phyloP scores from a whole-genome alignment of 1,139 yeast species.

The Geotrichum siamense region DNA sequence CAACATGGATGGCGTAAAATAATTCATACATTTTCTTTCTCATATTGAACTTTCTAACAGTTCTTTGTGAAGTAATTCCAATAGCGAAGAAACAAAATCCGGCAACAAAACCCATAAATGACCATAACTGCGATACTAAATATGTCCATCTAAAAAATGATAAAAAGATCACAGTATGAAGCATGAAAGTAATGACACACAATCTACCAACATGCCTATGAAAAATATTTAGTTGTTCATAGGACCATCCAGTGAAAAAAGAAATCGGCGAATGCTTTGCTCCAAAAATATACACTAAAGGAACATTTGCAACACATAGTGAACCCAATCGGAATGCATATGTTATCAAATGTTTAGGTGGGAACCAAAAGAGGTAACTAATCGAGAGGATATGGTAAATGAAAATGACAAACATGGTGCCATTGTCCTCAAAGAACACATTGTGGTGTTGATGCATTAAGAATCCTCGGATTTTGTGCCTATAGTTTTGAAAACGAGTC shows the following conservation, averaged over 20 bases:
- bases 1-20: conserved; percentile 25
- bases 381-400: conserved; percentile 11
- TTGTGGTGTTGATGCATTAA: conserved; percentile 14
- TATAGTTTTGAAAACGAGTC: neutral
- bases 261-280: conserved; percentile 27
- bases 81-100: conserved; percentile 23
- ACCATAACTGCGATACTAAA: conserved; percentile 22
- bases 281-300: conserved; percentile 27
- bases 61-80: conserved; percentile 21
- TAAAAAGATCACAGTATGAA: conserved; percentile 23
- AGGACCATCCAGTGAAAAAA: conserved; percentile 29
- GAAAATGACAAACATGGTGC: conserved; percentile 8
- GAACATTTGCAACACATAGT: conserved; percentile 24
- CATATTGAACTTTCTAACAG: conserved; percentile 9
- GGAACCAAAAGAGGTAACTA: conserved; percentile 18
- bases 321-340: conserved; percentile 27
- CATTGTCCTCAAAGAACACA: conserved; percentile 9
- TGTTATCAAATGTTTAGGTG: conserved; percentile 19
- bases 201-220: conserved; percentile 26
- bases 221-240: conserved; percentile 29
- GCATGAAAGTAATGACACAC: conserved; percentile 20
- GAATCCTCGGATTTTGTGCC: conserved; percentile 5
- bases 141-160: conserved; percentile 23
- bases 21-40: conserved; percentile 23
- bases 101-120: conserved; percentile 24